Base-by-base conservation (phyloP, 169 alveolate genomes). In the Eimeria zaria region DNA sequence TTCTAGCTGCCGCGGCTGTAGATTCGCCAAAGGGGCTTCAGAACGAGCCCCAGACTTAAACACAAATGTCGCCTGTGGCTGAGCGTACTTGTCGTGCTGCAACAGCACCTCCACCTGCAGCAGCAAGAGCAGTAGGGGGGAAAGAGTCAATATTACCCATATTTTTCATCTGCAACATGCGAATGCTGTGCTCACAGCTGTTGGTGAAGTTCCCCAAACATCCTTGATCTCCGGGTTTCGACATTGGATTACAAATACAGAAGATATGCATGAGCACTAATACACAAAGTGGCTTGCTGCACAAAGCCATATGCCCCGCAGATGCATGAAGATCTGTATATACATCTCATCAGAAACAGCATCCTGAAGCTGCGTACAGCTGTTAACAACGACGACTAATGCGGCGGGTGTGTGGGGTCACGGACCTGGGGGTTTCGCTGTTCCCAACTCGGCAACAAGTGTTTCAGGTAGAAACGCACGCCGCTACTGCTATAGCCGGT, bases 1-100 rank as follows among this genome's bases (percentile, higher is more conserved):
- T 84, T 96, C 97, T 7, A 96, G 58, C 88, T 92, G 95, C 46
- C 96, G 89, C 39, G 99, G 98, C 85, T 97, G 97, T 51, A 98
- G 90, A 91, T 98, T 99, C 97, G 97, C 98, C 91, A 98, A 87
- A 48, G 99, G 97, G 76, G 97, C 85, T 89, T 98, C 99, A 55
- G 97, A 97, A 14, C 87, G 96, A 14, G 88, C 92, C 7, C 92
- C 92, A 1, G 92, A 84, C 14, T n/a, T 69, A 22, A 84, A 84
- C 60, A 84, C 92, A 1, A 84, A 84, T 20, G 92, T 76, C 2
- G 85, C 87, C 41, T 55, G 95, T 3, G 89, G 95, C 89, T 76
- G 89, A 67, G 53, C 89, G 74, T 55, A 74, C 89, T 89, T 89
- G 87, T 76, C 95, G 7, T 76, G 89, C 74, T 89, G 89, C 74